These are phyloP conservation scores for Aspergillus sp. DNA, from an alignment of 2,329 filamentous ascomycete genomes.

Conservation along the genomic window DNA sequence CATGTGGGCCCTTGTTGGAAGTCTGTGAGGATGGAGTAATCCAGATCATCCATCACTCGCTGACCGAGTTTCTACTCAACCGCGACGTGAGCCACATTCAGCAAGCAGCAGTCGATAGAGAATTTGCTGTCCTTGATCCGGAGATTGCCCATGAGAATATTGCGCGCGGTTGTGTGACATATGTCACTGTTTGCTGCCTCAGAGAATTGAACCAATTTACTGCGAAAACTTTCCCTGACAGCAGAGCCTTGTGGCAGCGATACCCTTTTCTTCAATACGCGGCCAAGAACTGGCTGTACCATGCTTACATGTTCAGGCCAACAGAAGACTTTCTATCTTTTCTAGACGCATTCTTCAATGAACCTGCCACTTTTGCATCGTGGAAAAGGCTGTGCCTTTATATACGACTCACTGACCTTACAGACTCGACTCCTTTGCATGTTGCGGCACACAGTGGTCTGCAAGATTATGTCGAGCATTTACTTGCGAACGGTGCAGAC, in stretches of 20 bases:
- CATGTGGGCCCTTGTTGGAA: constrained; percentile 46
- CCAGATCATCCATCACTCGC: constrained; percentile 49
- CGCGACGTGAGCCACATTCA: constrained; percentile 3
- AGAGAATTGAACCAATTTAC: background rate
- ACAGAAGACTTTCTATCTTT: background rate
- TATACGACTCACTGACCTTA: too few relatives aligned
- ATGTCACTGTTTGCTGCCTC: constrained; percentile 1
- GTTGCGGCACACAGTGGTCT: constrained; percentile 3
- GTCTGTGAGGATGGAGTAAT: constrained; percentile 47
- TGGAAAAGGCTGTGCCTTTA: background rate
- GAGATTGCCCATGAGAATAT: background rate
- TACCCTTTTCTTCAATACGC: constrained; percentile 11
- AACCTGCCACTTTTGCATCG: background rate
- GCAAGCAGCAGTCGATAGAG: background rate
- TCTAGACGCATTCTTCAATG: background rate
- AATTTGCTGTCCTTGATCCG: background rate
- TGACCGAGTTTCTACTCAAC: constrained; percentile 46
- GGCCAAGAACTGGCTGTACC: background rate
- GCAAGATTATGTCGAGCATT: background rate
- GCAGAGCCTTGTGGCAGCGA: background rate
- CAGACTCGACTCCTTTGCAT: constrained; percentile 1
- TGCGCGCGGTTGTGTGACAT: constrained; percentile 1
- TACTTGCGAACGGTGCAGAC: background rate
- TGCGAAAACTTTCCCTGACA: background rate
- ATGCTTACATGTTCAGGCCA: background rate